These are phyloP conservation scores for Pythium guiyangense DNA, from an alignment of 352 stramenopile genomes.

Conservation along the genomic window DNA sequence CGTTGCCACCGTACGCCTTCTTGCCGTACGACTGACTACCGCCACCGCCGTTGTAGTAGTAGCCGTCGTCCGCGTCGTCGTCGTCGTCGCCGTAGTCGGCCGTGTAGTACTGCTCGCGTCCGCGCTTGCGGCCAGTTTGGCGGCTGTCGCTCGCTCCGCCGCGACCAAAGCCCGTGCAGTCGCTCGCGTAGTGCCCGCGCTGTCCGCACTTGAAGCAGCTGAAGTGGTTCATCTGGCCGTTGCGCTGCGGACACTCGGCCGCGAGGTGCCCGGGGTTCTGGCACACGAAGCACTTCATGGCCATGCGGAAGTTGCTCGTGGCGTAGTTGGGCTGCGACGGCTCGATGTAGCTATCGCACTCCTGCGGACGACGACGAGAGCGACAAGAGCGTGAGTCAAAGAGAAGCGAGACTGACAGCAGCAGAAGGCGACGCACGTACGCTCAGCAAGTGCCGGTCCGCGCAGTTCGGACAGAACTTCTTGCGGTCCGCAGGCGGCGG, in stretches of 20 bases:
- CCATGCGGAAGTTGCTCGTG: conserved; percentile 29
- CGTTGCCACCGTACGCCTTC: conserved; percentile 10
- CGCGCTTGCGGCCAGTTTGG: conserved; percentile 40
- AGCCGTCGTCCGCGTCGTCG: conserved; percentile 28
- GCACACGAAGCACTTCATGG: conserved; percentile 75
- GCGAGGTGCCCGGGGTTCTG: conserved; percentile 67
- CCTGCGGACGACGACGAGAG: conserved; percentile 5
- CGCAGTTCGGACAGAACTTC: conserved; percentile 69
- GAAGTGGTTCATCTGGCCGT: conserved; percentile 33
- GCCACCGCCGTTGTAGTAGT: conserved; percentile 27
- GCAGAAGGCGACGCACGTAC: conserved; percentile 12
- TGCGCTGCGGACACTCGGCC: conserved; percentile 53
- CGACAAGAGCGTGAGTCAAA: too few relatives aligned
- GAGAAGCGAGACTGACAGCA: not conserved
- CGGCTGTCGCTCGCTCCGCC: conserved; percentile 16
- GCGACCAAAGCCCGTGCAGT: conserved; percentile 24
- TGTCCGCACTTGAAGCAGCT: conserved; percentile 52
- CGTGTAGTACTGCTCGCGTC: conserved; percentile 39
- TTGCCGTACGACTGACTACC: conserved; percentile 8
- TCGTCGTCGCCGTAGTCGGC: conserved; percentile 30
- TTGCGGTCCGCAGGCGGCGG: conserved; percentile 57
- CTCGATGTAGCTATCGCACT: conserved; percentile 42
- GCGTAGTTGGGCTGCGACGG: conserved; percentile 40
- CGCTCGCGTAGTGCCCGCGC: conserved; percentile 42
- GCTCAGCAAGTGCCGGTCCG: conserved; percentile 43